A percentile compares a stretch with the other conserved stretches of the same genome.
Conservation (phyloP, 2,329 filamentous ascomycete species). For the Lasiodiplodia sp. region DNA sequence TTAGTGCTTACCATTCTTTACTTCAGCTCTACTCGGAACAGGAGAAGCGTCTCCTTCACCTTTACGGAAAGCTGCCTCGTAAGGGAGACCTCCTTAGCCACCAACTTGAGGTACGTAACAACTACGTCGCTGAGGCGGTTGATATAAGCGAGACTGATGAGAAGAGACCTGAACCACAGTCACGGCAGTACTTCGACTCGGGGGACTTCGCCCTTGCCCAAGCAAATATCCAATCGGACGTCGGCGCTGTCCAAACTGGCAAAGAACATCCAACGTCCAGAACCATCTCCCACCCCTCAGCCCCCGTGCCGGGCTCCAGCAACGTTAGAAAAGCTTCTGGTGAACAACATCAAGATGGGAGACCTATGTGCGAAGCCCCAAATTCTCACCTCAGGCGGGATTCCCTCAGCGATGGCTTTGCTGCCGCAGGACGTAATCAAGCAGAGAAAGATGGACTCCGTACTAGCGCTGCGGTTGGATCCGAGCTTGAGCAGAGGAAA, state of each 20-base stretch:
- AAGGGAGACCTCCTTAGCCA: background rate
- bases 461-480: no score
- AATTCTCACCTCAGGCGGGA: background rate
- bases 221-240: background rate
- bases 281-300: background rate
- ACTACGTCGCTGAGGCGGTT: no score
- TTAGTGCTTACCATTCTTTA: background rate
- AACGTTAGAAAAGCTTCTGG: background rate
- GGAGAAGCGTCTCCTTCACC: background rate
- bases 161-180: background rate
- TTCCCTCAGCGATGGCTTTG: background rate
- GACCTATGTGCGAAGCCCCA: background rate
- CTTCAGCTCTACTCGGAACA: background rate
- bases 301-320: background rate
- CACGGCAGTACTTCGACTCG: background rate
- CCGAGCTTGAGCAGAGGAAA: no score
- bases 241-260: background rate
- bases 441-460: no score
- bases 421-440: background rate
- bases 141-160: no score
- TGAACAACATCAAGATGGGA: background rate
- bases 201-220: background rate
- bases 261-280: background rate
- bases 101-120: background rate
- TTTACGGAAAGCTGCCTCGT: background rate